These are phyloP conservation scores for Grammothele lineata DNA, from an alignment of 768 basidiomycete genomes.

Conservation along the genomic window DNA sequence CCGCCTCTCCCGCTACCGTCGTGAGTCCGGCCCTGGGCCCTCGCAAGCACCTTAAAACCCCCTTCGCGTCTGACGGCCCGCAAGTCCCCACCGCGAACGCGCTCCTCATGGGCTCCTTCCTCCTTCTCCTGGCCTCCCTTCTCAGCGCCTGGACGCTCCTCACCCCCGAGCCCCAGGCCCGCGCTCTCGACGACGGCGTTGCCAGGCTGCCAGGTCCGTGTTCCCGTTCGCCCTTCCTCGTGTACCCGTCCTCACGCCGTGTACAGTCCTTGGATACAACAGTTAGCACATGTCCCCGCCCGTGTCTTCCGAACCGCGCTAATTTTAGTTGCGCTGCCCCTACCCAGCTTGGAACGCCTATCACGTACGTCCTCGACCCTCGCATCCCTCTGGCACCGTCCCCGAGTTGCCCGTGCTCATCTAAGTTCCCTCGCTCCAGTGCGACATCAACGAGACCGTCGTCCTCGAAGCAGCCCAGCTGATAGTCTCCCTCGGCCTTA, in stretches of 20 bases:
- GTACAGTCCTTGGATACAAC: slow-evolving; percentile 57
- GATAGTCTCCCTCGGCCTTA: slow-evolving; percentile 49
- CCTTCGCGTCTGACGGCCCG: no score
- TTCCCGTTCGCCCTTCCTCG: slow-evolving; percentile 1
- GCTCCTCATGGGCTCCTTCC: slow-evolving; percentile 6
- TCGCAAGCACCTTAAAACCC: not conserved
- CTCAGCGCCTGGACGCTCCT: slow-evolving; percentile 7
- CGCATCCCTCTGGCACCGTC: not conserved
- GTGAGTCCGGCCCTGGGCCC: not conserved
- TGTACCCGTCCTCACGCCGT: not conserved
- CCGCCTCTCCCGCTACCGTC: not conserved
- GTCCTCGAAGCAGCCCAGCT: slow-evolving; percentile 45
- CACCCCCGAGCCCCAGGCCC: not conserved
- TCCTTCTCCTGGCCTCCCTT: slow-evolving; percentile 5
- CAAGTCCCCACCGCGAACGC: not conserved
- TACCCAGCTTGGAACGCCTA: slow-evolving; percentile 65
- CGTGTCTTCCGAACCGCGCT: not conserved
- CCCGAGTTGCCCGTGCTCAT: not conserved
- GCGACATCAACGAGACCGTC: slow-evolving; percentile 52
- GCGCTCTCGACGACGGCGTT: slow-evolving; percentile 23
- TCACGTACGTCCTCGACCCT: not conserved
- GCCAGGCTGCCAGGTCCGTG: slow-evolving; percentile 35
- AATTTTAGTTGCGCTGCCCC: slow-evolving; percentile 4
- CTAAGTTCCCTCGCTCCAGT: slow-evolving; percentile 31
- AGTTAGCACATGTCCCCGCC: slow-evolving; percentile 33